Conservation (phyloP, 169 alveolate genomes). For the Babesia caballi region DNA sequence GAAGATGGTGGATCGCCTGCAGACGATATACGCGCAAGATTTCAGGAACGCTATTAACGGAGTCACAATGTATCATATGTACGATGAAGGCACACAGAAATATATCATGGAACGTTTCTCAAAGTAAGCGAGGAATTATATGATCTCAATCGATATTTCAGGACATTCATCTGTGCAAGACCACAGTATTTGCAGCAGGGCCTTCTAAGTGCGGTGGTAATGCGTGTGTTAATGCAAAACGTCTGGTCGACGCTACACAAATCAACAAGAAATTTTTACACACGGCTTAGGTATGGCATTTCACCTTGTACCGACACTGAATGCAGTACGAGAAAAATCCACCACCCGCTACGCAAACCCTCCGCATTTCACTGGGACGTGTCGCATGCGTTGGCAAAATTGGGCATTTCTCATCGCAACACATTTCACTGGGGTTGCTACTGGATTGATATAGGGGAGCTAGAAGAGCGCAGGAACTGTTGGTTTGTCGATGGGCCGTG, state of each 20-base stretch:
- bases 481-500: conserved; percentile 85
- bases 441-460: conserved; percentile 82
- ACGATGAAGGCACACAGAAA: conserved; percentile 68
- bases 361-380: conserved; percentile 84
- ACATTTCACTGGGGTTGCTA: conserved; percentile 84
- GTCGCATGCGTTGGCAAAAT: conserved; percentile 70
- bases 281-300: conserved; percentile 66
- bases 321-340: conserved; percentile 77
- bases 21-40: conserved; percentile 74
- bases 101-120: conserved; percentile 75
- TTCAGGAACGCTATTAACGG: conserved; percentile 74
- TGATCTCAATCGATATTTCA: conserved; percentile 3
- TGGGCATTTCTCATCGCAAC: conserved; percentile 78
- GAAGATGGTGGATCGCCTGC: conserved; percentile 65
- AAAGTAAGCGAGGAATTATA: conserved; percentile 28
- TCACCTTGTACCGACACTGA: not conserved
- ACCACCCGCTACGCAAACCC: conserved; percentile 69
- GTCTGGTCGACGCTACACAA: conserved; percentile 72
- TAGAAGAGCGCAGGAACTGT: conserved; percentile 73
- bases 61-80: conserved; percentile 69
- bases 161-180: conserved; percentile 78
- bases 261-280: conserved; percentile 72
- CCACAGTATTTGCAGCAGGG: conserved; percentile 79
- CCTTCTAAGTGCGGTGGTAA: conserved; percentile 73
- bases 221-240: conserved; percentile 72